Percentiles rank a stretch among this genome's conserved stretches.
phyloP scores from a whole-genome alignment of 768 basidiomycete genomes.

The Lactifluus echinatus region DNA sequence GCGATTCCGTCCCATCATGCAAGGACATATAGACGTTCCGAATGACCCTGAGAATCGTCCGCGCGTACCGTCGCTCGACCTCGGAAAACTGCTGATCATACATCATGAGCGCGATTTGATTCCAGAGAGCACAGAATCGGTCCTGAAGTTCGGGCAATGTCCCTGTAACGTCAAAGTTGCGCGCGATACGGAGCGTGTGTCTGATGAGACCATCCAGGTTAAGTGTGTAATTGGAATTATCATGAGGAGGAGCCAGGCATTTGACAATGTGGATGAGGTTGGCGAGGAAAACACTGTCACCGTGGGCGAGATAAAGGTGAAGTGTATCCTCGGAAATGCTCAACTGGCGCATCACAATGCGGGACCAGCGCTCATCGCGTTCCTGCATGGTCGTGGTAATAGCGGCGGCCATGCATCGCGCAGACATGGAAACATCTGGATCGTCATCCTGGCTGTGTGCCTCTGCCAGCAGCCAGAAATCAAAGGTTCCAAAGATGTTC shows the following conservation, averaged over 20 bases:
- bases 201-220: constrained; percentile 7
- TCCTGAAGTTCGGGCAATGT: constrained; percentile 12
- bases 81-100: background rate
- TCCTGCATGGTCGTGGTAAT: constrained; percentile 1
- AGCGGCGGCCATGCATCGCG: constrained; percentile 9
- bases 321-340: constrained; percentile 1
- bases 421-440: constrained; percentile 10
- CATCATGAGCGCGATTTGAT: constrained; percentile 3
- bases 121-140: constrained; percentile 11
- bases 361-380: constrained; percentile 8
- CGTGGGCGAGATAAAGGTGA: background rate
- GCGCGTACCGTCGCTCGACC: constrained; percentile 10
- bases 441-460: constrained; percentile 11
- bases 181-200: constrained; percentile 8
- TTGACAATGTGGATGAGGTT: constrained; percentile 14
- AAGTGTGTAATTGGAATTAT: background rate
- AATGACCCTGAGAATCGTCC: constrained; percentile 12
- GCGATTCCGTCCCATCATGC: constrained; percentile 13
- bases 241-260: background rate
- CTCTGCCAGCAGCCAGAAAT: constrained; percentile 13
- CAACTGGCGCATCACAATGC: constrained; percentile 3
- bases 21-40: constrained; percentile 11
- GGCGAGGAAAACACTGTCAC: constrained; percentile 12
- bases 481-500: constrained; percentile 4
- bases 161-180: background rate